Evolutionary conservation across 2,329 filamentous ascomycete species (phyloP).

Genomic region (Calonectria ilicicola): DNA sequence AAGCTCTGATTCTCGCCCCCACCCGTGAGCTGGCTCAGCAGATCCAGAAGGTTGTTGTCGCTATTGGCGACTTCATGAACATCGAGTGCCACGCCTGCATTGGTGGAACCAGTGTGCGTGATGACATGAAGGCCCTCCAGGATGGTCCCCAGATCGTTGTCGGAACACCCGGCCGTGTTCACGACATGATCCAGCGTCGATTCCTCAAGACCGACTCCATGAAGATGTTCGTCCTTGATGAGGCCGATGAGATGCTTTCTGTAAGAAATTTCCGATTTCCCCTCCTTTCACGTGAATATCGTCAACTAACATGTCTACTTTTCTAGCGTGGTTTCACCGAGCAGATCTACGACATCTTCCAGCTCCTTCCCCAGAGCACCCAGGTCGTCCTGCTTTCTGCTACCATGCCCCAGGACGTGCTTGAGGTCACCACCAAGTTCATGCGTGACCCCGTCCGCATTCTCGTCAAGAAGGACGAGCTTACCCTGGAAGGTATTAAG

Average conservation of each 20-base stretch:
- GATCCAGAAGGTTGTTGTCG: slow-evolving; percentile 99
- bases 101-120: slow-evolving; percentile 96
- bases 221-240: slow-evolving; percentile 99
- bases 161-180: slow-evolving; percentile 97
- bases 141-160: slow-evolving; percentile 98
- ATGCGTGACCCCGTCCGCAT: slow-evolving; percentile 99
- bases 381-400: slow-evolving; percentile 98
- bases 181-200: slow-evolving; percentile 99
- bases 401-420: slow-evolving; percentile 98
- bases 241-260: slow-evolving; percentile 99
- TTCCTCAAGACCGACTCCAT: slow-evolving; percentile 97
- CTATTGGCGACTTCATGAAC: slow-evolving; percentile 99
- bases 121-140: slow-evolving; percentile 98
- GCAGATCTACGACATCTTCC: slow-evolving; percentile 99
- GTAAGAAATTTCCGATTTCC: slow-evolving; percentile 60
- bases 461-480: slow-evolving; percentile 99
- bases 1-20: slow-evolving; percentile 97
- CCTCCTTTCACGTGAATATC: not conserved
- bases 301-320: slow-evolving; percentile 48
- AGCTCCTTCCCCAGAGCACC: slow-evolving; percentile 96
- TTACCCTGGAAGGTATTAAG: slow-evolving; percentile 99
- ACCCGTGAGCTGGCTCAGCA: slow-evolving; percentile 99
- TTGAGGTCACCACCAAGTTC: slow-evolving; percentile 99
- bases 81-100: slow-evolving; percentile 99
- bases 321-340: slow-evolving; percentile 94